Evolutionary conservation across 1,284 basidiomycete species (phyloP).

Genomic region (Exobasidium cylindrosporum): DNA sequence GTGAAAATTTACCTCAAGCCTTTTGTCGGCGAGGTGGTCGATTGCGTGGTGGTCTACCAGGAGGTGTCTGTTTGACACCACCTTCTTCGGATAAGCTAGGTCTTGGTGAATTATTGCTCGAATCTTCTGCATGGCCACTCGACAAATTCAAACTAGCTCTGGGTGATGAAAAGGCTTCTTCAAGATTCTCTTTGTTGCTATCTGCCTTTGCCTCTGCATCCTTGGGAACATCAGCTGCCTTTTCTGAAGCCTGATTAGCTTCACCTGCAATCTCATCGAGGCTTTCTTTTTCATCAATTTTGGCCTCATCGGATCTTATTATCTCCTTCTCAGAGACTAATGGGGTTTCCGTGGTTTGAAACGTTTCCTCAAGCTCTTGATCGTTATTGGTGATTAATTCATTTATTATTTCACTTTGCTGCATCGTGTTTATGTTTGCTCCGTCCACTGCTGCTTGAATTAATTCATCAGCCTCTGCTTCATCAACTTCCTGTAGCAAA

Average conservation of each 20-base stretch:
- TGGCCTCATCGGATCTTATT: neutral
- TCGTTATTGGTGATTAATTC: neutral
- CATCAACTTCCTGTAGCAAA: neutral
- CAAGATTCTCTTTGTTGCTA: neutral
- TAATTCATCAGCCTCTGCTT: neutral
- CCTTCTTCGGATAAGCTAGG: neutral
- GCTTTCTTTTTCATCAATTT: neutral
- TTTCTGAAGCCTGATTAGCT: neutral
- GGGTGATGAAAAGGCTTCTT: neutral
- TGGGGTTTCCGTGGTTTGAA: neutral
- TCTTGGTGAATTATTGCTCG: neutral
- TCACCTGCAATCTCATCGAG: neutral
- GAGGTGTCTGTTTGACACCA: neutral
- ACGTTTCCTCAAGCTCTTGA: neutral
- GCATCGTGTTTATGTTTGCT: neutral
- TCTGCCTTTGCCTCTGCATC: neutral
- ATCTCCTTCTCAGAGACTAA: neutral
- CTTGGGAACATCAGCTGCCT: neutral
- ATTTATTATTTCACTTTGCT: neutral
- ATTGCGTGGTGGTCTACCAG: neutral
- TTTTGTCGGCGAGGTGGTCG: neutral
- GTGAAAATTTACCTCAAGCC: neutral
- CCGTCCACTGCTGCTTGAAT: constrained; percentile 4
- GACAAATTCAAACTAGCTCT: neutral
- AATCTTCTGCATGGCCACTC: neutral